Conservation (phyloP, 148 eudicot species). For the Amaranthus cruentus region DNA sequence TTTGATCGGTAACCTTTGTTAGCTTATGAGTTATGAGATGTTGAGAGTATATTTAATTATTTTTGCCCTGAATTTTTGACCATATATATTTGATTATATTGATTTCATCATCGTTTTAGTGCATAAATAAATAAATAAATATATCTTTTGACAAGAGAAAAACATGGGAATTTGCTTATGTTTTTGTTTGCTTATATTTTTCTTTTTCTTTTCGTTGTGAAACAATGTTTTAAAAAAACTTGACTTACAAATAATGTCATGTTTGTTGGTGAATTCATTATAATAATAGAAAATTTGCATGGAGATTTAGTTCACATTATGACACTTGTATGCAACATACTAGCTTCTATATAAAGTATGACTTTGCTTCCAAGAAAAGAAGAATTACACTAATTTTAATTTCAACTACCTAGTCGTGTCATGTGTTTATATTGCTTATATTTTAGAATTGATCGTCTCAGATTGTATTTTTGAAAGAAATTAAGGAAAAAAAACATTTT, state of each 20-base stretch:
- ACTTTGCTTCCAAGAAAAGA: neutral
- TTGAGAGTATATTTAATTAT: neutral
- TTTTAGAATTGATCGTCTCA: too few species aligned
- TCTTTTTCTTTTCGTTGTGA: neutral
- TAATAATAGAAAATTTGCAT: neutral
- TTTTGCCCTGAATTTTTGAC: too few species aligned
- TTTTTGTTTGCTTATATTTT: neutral
- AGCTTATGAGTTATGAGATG: neutral
- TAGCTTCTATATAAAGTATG: neutral
- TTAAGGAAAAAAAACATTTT: too few species aligned
- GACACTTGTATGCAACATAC: neutral
- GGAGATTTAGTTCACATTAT: neutral
- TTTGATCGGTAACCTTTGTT: too few species aligned
- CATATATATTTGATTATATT: too few species aligned
- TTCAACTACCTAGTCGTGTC: neutral
- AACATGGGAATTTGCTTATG: neutral
- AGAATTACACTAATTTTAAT: neutral
- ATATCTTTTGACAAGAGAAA: too few species aligned
- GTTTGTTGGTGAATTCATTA: constrained; percentile 2
- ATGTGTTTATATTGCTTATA: too few species aligned
- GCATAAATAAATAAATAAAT: too few species aligned
- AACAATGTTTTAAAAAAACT: neutral
- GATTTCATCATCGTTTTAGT: too few species aligned
- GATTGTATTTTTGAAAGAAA: too few species aligned
- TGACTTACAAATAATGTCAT: constrained; percentile 12